A percentile compares a stretch with the other conserved stretches of the same genome.
phyloP scores from a whole-genome alignment of 495 filamentous ascomycete species.

The Usnea hakonensis region DNA sequence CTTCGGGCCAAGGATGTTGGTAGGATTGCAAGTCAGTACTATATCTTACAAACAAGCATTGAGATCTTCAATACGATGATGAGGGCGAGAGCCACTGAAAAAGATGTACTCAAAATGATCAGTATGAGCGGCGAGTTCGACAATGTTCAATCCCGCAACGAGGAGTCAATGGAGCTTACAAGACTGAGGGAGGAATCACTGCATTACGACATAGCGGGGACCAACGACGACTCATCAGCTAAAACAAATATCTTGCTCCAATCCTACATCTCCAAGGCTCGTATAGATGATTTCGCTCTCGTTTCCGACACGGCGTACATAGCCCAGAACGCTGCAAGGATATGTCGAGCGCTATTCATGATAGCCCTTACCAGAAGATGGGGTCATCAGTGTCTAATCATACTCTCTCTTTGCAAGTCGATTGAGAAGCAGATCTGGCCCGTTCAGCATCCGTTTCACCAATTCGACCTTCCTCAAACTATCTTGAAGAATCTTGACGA shows the following conservation, averaged over 20 bases:
- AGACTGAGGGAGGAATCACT: conserved; percentile 55
- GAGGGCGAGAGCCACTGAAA: conserved; percentile 70
- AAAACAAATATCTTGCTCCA: conserved; percentile 97
- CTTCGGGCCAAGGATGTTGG: conserved; percentile 89
- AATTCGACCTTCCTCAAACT: conserved; percentile 84
- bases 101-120: conserved; percentile 89
- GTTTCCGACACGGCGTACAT: conserved; percentile 90
- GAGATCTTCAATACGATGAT: conserved; percentile 94
- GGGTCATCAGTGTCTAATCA: conserved; percentile 87
- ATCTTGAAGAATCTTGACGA: conserved; percentile 76
- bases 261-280: conserved; percentile 83
- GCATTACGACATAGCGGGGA: conserved; percentile 65
- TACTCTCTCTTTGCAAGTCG: conserved; percentile 85
- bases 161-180: conserved; percentile 69
- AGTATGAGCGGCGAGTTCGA: conserved; percentile 95
- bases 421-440: conserved; percentile 95
- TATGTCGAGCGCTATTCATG: conserved; percentile 93
- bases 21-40: conserved; percentile 93
- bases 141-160: conserved; percentile 88
- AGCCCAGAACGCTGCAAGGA: conserved; percentile 88
- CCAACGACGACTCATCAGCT: conserved; percentile 67
- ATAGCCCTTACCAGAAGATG: conserved; percentile 89
- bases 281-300: conserved; percentile 85
- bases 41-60: conserved; percentile 86
- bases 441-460: conserved; percentile 87